These are phyloP conservation scores for Podospora comata DNA, from an alignment of 495 filamentous ascomycete genomes.

Conservation along the genomic window DNA sequence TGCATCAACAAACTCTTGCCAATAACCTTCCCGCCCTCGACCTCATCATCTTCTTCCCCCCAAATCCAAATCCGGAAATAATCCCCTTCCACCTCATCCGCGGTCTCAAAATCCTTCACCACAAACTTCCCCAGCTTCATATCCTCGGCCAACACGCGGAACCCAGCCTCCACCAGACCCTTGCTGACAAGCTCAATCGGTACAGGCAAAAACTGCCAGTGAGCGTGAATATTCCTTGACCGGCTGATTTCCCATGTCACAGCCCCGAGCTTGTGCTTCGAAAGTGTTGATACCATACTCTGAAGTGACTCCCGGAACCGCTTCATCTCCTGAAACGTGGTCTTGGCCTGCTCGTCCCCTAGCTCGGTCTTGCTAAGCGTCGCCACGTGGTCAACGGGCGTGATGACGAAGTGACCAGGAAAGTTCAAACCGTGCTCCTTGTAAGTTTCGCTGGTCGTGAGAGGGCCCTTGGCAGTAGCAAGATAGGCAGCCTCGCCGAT, in stretches of 20 bases:
- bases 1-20: constrained; percentile 49
- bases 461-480: constrained; percentile 86
- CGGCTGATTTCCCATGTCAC: constrained; percentile 91
- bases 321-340: constrained; percentile 73
- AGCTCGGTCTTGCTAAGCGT: constrained; percentile 55
- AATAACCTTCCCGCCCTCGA: constrained; percentile 21
- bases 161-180: constrained; percentile 75
- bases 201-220: constrained; percentile 93
- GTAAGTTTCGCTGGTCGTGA: constrained; percentile 66
- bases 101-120: constrained; percentile 37
- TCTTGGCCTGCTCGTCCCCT: constrained; percentile 47
- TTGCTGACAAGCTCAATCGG: constrained; percentile 58
- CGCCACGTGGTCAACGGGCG: constrained; percentile 69
- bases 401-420: constrained; percentile 85
- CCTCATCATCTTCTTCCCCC: constrained; percentile 40
- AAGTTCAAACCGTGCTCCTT: constrained; percentile 58
- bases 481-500: constrained; percentile 84
- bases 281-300: constrained; percentile 58
- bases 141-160: constrained; percentile 81
- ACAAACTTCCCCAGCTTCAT: constrained; percentile 59
- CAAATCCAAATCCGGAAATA: constrained; percentile 87
- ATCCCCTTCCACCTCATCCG: constrained; percentile 56
- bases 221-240: constrained; percentile 71
- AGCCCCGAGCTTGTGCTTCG: constrained; percentile 60
- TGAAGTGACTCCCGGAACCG: constrained; percentile 71